Base-by-base conservation (phyloP, 106 monocot species). In the Vanilla planifolia region DNA sequence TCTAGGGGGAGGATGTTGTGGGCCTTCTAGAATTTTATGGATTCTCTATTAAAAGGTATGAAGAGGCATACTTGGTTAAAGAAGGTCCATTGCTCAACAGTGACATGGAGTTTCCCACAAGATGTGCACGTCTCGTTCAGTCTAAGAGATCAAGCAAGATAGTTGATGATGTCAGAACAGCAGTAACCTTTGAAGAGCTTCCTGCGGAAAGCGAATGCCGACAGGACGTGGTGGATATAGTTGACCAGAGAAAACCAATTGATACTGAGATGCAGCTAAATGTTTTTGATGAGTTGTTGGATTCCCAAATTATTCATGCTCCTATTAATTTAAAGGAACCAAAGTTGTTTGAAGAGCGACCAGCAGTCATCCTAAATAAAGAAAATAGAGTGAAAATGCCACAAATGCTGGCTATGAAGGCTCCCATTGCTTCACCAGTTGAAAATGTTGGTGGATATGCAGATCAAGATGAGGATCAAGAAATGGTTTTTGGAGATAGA, bases 51-150 rank as follows among this genome's bases (percentile, higher is more conserved):
- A 92, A 74, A 60, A 65, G 55, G 25, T 98, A 77, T 79, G 81
- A 85, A 43, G 92, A 98, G 47, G 16, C 39, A 19, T 98, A 92
- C 67, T 78, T 98, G 81, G 88, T 98, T 37, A 98, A 92, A 79
- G 92, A 79, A 65, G 91, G 82, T 19, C 79, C 77, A 6, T 92
- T 98, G 71, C 77, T 88, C 45, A 93, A 79, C 48, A 68, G 55
- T 64, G 85, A 85, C 28, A 51, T 20, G 20, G 81, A 98, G 44
- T 88, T 82, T 62, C 76, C 77, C 32, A 85, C 79, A 25, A 84
- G 74, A 63, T 65, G 85, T 46, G 85, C 88, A 3, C 69, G 69
- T 48, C 84, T 98, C 61, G 98, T 92, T 36, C 69, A 81, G 28
- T 37, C 39, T 14, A 98, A 98, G 70, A 81, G 75, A 67, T 88